These are phyloP conservation scores for Peniophora sp. DNA, from an alignment of 1,284 basidiomycete species.

Conservation along the genomic window DNA sequence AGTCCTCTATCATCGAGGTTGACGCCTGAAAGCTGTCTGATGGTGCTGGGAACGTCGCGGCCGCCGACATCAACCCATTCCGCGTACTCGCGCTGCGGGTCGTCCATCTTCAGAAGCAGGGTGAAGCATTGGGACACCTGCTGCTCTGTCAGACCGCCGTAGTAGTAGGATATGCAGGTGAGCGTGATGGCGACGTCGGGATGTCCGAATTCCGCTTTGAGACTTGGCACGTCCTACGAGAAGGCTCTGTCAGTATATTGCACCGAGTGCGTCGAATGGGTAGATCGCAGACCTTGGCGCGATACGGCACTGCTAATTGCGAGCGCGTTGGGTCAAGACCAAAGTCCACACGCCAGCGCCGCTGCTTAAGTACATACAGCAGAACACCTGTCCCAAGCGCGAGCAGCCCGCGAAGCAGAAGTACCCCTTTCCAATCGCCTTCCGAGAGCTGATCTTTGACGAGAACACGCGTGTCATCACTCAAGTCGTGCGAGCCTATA, in stretches of 20 bases:
- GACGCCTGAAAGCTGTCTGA: conserved; percentile 27
- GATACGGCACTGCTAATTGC: conserved; percentile 43
- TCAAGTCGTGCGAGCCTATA: background rate
- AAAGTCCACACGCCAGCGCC: conserved; percentile 46
- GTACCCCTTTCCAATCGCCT: conserved; percentile 24
- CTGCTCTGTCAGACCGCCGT: conserved; percentile 32
- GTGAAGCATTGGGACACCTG: conserved; percentile 34
- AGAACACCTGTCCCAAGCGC: conserved; percentile 28
- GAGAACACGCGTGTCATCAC: background rate
- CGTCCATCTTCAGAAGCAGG: conserved; percentile 33
- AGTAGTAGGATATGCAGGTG: conserved; percentile 47
- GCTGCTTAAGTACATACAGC: conserved; percentile 29
- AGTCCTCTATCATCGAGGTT: conserved; percentile 35
- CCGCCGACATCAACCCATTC: conserved; percentile 25
- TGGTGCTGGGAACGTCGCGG: conserved; percentile 18
- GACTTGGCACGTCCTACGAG: conserved; percentile 32
- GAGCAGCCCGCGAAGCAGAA: conserved; percentile 36
- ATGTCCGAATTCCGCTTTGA: conserved; percentile 47
- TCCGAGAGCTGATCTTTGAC: background rate
- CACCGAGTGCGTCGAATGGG: too few species aligned
- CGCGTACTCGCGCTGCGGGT: conserved; percentile 35
- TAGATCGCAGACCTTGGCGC: conserved; percentile 27
- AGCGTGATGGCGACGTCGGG: conserved; percentile 41
- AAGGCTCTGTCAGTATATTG: too few species aligned
- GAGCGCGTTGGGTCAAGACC: conserved; percentile 37